Percentiles rank a stretch among this genome's conserved stretches.
Conservation (phyloP, 495 filamentous ascomycete species). For the Tetracladium marchalianum region DNA sequence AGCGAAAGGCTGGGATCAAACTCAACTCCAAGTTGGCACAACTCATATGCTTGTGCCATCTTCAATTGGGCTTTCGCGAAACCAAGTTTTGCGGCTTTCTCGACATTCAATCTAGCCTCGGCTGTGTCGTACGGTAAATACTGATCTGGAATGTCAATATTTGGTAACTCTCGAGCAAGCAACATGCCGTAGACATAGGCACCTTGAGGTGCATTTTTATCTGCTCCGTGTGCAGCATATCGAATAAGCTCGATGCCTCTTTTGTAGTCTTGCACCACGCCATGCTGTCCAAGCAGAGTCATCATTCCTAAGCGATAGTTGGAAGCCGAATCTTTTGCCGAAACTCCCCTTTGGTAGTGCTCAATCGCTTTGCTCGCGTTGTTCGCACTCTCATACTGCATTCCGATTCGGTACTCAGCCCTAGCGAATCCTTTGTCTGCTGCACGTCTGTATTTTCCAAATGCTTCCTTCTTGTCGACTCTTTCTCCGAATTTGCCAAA, state of each 20-base stretch:
- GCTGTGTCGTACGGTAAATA: slow-evolving; percentile 65
- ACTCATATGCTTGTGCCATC: slow-evolving; percentile 93
- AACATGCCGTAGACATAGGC: slow-evolving; percentile 98
- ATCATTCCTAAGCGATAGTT: slow-evolving; percentile 96
- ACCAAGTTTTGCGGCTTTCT: slow-evolving; percentile 92
- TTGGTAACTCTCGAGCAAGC: slow-evolving; percentile 77
- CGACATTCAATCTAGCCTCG: slow-evolving; percentile 76
- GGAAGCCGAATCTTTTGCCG: slow-evolving; percentile 78
- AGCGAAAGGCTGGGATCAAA: slow-evolving; percentile 87
- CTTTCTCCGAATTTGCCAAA: slow-evolving; percentile 91
- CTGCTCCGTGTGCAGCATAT: slow-evolving; percentile 73
- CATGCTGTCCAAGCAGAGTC: slow-evolving; percentile 87
- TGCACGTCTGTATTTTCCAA: slow-evolving; percentile 72
- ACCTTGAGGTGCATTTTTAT: slow-evolving; percentile 95
- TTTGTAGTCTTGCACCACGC: slow-evolving; percentile 69
- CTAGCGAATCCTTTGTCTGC: slow-evolving; percentile 85
- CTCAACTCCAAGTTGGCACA: slow-evolving; percentile 87
- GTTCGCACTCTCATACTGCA: slow-evolving; percentile 93
- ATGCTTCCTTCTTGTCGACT: slow-evolving; percentile 90
- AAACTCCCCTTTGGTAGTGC: slow-evolving; percentile 76
- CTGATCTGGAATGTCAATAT: slow-evolving; percentile 65
- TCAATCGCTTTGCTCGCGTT: slow-evolving; percentile 82
- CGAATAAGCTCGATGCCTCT: slow-evolving; percentile 73
- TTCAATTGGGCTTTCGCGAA: slow-evolving; percentile 97
- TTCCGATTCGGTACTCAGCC: slow-evolving; percentile 93